Percentiles rank a stretch among this genome's conserved stretches.
Conservation (phyloP, 192 early-diverging fungal genomes). For the Rhizoclosmatium sp. region DNA sequence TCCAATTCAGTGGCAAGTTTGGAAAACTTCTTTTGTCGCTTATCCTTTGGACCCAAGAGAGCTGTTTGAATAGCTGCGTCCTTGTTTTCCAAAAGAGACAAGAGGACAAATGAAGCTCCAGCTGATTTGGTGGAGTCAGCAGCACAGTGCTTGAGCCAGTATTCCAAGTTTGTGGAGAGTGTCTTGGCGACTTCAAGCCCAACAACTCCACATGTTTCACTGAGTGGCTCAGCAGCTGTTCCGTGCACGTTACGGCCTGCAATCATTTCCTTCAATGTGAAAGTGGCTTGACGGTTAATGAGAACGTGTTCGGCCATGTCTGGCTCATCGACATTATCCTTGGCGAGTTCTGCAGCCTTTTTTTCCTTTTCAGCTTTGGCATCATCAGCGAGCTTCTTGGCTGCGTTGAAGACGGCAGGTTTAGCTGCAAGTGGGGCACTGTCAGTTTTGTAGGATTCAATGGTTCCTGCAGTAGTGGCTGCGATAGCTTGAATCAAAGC, state of each 20-base stretch:
- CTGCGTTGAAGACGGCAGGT: slow-evolving; percentile 58
- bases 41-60: slow-evolving; percentile 25
- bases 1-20: slow-evolving; percentile 24
- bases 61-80: slow-evolving; percentile 18
- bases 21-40: slow-evolving; percentile 18
- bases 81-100: slow-evolving; percentile 45
- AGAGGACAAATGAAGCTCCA: slow-evolving; percentile 51
- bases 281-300: slow-evolving; percentile 45
- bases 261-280: slow-evolving; percentile 49
- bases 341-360: slow-evolving; percentile 43
- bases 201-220: slow-evolving; percentile 18
- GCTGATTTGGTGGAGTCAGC: slow-evolving; percentile 34
- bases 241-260: slow-evolving; percentile 16
- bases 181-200: slow-evolving; percentile 5
- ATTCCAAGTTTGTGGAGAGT: slow-evolving; percentile 35
- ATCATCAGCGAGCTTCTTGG: slow-evolving; percentile 61
- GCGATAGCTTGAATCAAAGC: slow-evolving; percentile 40
- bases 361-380: slow-evolving; percentile 54
- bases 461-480: slow-evolving; percentile 20
- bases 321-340: slow-evolving; percentile 49
- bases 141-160: slow-evolving; percentile 48
- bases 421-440: not conserved
- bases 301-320: slow-evolving; percentile 51
- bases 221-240: not conserved
- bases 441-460: slow-evolving; percentile 18